Conservation (phyloP, 768 basidiomycete genomes). For the Podaxis rugospora region DNA sequence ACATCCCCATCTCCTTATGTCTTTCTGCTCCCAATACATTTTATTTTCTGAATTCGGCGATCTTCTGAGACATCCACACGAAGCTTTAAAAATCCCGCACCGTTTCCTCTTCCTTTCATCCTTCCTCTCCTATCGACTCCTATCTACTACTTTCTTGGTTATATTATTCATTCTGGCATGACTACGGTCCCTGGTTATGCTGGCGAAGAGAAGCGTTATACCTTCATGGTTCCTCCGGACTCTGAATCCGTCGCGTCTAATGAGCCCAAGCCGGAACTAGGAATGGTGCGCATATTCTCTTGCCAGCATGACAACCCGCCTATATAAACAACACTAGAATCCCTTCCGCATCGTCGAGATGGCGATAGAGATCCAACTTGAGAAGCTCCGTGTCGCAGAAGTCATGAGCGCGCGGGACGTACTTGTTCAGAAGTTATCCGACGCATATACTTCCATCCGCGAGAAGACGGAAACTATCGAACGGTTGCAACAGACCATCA, state of each 20-base stretch:
- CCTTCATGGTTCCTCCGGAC: not conserved
- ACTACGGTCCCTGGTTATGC: not conserved
- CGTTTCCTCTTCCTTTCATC: not conserved
- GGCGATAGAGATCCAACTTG: conserved; percentile 50
- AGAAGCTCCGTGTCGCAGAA: conserved; percentile 48
- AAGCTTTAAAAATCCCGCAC: not conserved
- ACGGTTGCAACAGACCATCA: conserved; percentile 38
- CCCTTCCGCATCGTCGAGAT: conserved; percentile 46
- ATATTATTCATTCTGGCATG: not conserved
- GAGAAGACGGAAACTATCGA: conserved; percentile 53
- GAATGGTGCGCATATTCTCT: not conserved
- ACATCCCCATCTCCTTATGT: not conserved
- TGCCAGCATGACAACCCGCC: too few relatives aligned
- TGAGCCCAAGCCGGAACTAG: not conserved
- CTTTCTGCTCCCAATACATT: not conserved
- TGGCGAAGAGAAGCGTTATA: conserved; percentile 3
- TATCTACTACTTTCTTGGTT: conserved; percentile 9
- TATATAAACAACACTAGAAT: conserved; percentile 25
- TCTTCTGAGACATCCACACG: conserved; percentile 3
- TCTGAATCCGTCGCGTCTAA: not conserved
- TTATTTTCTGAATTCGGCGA: not conserved
- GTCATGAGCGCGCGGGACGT: conserved; percentile 62
- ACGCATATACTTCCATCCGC: conserved; percentile 57
- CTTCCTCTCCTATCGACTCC: not conserved
- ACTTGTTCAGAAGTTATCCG: conserved; percentile 50